Evolutionary conservation across 23 red algal species (phyloP), one percentile per base, ranked within the genome.

Genomic region (Gracilariopsis chorda): DNA sequence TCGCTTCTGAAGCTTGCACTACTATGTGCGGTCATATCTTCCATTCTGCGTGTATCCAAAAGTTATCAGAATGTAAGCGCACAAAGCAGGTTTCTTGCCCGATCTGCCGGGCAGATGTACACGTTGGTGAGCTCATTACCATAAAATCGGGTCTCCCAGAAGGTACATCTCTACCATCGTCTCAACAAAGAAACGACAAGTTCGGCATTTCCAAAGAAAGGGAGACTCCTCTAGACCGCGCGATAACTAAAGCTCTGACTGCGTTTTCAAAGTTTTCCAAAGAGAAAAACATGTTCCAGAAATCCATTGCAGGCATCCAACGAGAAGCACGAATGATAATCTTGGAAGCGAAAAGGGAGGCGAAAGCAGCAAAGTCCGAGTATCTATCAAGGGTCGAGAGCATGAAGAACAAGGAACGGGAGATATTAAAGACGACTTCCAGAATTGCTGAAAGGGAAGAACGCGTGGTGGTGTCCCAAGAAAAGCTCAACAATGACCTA

Each of bases 1-100:
- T 45, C 28, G 36, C 40, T 73, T 45, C 36, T 2, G 9, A 9
- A 12, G 42, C 67, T 47, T 73, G 67, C 28, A 19, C 67, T 8
- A 73, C 67, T 10, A 33, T 73, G 30, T 73, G 67, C 28, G 67
- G 67, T 45, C 67, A 73, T 73, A 42, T 73, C 39, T 46, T 73
- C 47, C 67, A 73, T 42, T 17, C 32, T 46, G 67, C 67, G 25
- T 73, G 67, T 46, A 46, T 73, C 6, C 40, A 73, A 20, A 36
- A 73, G 20, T 42, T 73, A 3, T 4, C 17, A 27, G 39, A 73
- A 36, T 73, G 47, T 73, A 19, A 35, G 2, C 20, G 39, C 3
- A 6, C n/a, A 14, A 73, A 73, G 1, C 17, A 32, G 14, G 32
- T 37, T 24, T 21, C 67, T 2, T 73, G 67, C 28, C 67, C 67